These are phyloP conservation scores for Daldinia grandis DNA, from an alignment of 495 filamentous ascomycete species.

Conservation along the genomic window DNA sequence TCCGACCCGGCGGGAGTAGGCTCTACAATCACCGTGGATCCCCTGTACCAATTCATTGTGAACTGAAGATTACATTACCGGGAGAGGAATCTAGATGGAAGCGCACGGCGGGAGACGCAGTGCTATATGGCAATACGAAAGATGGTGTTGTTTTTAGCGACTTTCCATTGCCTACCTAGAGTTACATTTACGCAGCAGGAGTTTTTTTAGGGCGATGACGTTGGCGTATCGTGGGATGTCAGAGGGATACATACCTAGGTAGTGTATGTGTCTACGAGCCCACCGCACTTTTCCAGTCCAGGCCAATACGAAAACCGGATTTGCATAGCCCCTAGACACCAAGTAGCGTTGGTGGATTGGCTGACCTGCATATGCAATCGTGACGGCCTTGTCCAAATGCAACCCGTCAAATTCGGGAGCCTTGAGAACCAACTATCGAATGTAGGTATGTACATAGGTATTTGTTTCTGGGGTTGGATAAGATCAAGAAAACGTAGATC, in stretches of 20 bases:
- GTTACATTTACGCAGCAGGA: constrained; percentile 24
- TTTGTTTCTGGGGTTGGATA: not conserved
- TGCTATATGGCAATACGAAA: constrained; percentile 36
- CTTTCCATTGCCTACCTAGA: constrained; percentile 33
- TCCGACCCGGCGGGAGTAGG: constrained; percentile 35
- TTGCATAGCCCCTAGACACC: constrained; percentile 41
- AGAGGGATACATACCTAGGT: too few relatives aligned
- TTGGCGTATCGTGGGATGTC: constrained; percentile 34
- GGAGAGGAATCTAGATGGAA: constrained; percentile 29
- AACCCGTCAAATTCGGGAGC: constrained; percentile 36
- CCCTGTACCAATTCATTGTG: constrained; percentile 50
- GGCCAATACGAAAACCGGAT: constrained; percentile 49
- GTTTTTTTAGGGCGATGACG: constrained; percentile 49
- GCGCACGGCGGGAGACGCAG: constrained; percentile 33
- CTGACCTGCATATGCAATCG: constrained; percentile 43
- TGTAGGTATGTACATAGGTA: not conserved
- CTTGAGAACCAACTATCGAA: constrained; percentile 11
- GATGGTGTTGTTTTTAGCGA: constrained; percentile 28
- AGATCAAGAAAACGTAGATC: not conserved
- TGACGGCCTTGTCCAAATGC: constrained; percentile 28
- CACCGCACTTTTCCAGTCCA: constrained; percentile 28
- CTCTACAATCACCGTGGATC: constrained; percentile 38
- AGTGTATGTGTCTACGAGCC: constrained; percentile 18
- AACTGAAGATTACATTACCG: constrained; percentile 40
- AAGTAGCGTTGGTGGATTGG: constrained; percentile 32